Evolutionary conservation across 2,329 filamentous ascomycete genomes (phyloP).

Genomic region (Graphiopsis chlorocephala): DNA sequence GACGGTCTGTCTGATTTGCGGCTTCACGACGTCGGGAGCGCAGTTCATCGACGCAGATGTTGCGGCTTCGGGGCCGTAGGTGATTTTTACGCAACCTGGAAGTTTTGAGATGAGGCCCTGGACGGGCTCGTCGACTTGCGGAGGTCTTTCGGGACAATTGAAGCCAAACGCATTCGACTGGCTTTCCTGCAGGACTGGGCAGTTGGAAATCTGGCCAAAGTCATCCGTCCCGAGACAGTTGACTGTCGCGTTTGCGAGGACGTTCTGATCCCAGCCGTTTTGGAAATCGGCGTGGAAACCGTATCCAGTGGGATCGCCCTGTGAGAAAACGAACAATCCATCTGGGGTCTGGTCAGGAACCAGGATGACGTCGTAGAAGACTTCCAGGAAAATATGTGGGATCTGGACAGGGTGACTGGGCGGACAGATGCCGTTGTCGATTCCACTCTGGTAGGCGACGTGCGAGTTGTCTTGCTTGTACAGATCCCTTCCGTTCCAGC

Average conservation of each 20-base stretch:
- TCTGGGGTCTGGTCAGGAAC: constrained; percentile 36
- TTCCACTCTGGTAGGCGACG: constrained; percentile 39
- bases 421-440: constrained; percentile 44
- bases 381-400: constrained; percentile 43
- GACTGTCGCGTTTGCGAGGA: constrained; percentile 40
- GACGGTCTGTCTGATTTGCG: constrained; percentile 28
- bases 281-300: constrained; percentile 56
- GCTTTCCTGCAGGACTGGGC: constrained; percentile 31
- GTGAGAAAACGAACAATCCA: constrained; percentile 46
- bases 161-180: constrained; percentile 28
- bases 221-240: constrained; percentile 36
- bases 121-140: constrained; percentile 31
- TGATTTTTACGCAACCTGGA: constrained; percentile 36
- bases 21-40: constrained; percentile 21
- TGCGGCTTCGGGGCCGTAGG: constrained; percentile 31
- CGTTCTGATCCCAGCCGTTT: constrained; percentile 47
- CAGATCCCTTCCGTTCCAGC: constrained; percentile 38
- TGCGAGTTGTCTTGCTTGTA: constrained; percentile 42
- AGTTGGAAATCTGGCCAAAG: constrained; percentile 36
- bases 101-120: constrained; percentile 31
- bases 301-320: constrained; percentile 51
- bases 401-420: constrained; percentile 38
- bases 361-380: constrained; percentile 34
- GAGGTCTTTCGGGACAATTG: constrained; percentile 33
- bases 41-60: constrained; percentile 32